A percentile compares a stretch with the other conserved stretches of the same genome.
These are phyloP conservation scores for Irpex rosettiformis DNA, from an alignment of 1,284 basidiomycete genomes.

Conservation along the genomic window DNA sequence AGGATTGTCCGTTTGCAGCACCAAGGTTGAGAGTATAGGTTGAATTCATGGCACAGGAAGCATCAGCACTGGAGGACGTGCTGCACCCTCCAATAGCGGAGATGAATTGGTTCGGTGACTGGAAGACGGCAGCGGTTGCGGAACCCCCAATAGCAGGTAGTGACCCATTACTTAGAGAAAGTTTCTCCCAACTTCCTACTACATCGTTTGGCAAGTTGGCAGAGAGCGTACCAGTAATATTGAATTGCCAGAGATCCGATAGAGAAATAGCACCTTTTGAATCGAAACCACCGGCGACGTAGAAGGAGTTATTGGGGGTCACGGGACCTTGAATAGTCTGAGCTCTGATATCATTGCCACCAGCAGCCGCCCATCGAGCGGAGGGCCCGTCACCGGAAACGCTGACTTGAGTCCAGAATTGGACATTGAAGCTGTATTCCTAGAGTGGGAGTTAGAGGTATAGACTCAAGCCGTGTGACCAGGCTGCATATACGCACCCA, in stretches of 20 bases:
- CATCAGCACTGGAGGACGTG: constrained; percentile 32
- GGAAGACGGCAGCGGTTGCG: constrained; percentile 37
- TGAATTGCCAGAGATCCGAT: constrained; percentile 65
- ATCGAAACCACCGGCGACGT: constrained; percentile 63
- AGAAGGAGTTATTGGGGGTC: constrained; percentile 64
- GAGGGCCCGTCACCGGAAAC: constrained; percentile 49
- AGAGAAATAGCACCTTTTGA: constrained; percentile 41
- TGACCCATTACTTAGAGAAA: constrained; percentile 30
- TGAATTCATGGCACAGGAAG: constrained; percentile 52
- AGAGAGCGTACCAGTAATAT: constrained; percentile 64
- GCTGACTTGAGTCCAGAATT: constrained; percentile 67
- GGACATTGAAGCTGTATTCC: constrained; percentile 71
- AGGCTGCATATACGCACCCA: constrained; percentile 51
- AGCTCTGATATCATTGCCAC: constrained; percentile 61
- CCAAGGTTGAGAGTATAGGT: constrained; percentile 52
- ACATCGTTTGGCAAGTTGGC: constrained; percentile 54
- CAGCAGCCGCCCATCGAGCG: constrained; percentile 63
- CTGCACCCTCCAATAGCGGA: constrained; percentile 63
- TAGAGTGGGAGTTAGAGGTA: constrained; percentile 23
- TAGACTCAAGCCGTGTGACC: not conserved
- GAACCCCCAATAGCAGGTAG: constrained; percentile 51
- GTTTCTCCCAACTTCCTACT: constrained; percentile 55
- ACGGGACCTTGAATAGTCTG: constrained; percentile 39
- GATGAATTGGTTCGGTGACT: constrained; percentile 36
- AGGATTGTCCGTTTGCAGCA: constrained; percentile 32